phyloP scores from a whole-genome alignment of 257 asterid species.

The Solanum habrochaites region DNA sequence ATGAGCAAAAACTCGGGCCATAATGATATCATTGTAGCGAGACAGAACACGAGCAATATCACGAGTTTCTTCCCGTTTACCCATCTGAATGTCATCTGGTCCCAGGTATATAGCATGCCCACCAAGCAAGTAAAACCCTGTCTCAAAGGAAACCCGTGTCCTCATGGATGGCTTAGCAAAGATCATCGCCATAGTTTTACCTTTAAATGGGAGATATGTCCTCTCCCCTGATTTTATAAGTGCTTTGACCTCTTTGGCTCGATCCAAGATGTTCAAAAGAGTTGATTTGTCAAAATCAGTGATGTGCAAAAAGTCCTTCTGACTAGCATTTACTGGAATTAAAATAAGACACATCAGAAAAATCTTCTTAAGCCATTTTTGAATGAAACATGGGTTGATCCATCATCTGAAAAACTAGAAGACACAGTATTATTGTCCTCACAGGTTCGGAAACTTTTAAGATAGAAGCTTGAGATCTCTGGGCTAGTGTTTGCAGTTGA shows the following conservation, averaged over 20 bases:
- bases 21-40: slow-evolving; percentile 89
- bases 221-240: slow-evolving; percentile 80
- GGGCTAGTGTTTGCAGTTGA: neutral
- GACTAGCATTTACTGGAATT: slow-evolving; percentile 54
- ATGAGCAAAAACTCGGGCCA: slow-evolving; percentile 98
- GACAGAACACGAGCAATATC: slow-evolving; percentile 95
- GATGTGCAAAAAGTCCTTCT: slow-evolving; percentile 78
- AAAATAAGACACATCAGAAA: neutral
- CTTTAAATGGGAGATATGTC: slow-evolving; percentile 81
- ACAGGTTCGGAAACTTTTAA: neutral
- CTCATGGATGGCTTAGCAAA: slow-evolving; percentile 99
- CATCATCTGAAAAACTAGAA: neutral
- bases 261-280: slow-evolving; percentile 57
- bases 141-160: slow-evolving; percentile 95
- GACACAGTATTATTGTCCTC: neutral
- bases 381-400: neutral
- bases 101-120: slow-evolving; percentile 96
- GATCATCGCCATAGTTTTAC: slow-evolving; percentile 97
- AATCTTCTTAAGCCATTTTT: neutral
- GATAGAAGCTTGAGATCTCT: neutral
- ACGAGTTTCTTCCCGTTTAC: slow-evolving; percentile 96
- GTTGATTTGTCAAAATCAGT: slow-evolving; percentile 74
- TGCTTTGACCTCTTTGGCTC: slow-evolving; percentile 83
- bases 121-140: slow-evolving; percentile 88
- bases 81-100: slow-evolving; percentile 96